Percentiles rank a stretch among this genome's conserved stretches.
Evolutionary conservation across 192 early-diverging fungal genomes (phyloP).

Genomic region (Lunasporangiospora selenospora): DNA sequence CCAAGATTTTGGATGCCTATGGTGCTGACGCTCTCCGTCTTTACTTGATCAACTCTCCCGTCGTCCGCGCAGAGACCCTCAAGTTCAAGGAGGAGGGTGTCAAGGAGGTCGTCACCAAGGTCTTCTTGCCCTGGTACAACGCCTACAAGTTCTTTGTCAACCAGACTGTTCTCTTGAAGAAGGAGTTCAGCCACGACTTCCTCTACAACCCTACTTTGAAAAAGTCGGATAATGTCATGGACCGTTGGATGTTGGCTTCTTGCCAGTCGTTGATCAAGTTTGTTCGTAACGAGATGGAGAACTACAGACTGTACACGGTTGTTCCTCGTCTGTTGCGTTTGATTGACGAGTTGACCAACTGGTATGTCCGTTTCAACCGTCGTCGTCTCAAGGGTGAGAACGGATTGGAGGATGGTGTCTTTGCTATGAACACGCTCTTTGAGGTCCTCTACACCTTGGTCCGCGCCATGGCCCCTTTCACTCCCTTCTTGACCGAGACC

Average conservation of each 20-base stretch:
- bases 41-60: slow-evolving; percentile 98
- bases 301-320: slow-evolving; percentile 98
- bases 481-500: slow-evolving; percentile 95
- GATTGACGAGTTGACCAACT: slow-evolving; percentile 97
- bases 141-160: slow-evolving; percentile 96
- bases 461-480: slow-evolving; percentile 95
- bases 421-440: slow-evolving; percentile 93
- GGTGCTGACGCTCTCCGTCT: slow-evolving; percentile 95
- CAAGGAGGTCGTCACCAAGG: slow-evolving; percentile 92
- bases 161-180: slow-evolving; percentile 89
- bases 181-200: slow-evolving; percentile 83
- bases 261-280: slow-evolving; percentile 94
- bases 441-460: slow-evolving; percentile 94
- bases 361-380: slow-evolving; percentile 99
- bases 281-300: slow-evolving; percentile 91
- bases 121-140: slow-evolving; percentile 99
- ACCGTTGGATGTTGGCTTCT: slow-evolving; percentile 96
- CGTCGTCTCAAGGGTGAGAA: slow-evolving; percentile 96
- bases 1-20: slow-evolving; percentile 79
- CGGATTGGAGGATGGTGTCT: slow-evolving; percentile 82
- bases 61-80: slow-evolving; percentile 94
- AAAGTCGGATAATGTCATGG: slow-evolving; percentile 93
- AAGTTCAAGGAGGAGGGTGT: slow-evolving; percentile 98
- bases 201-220: slow-evolving; percentile 73
- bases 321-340: slow-evolving; percentile 89